phyloP scores from a whole-genome alignment of 176 grass and related monocot genomes.

The Rhynchospora tenuis region DNA sequence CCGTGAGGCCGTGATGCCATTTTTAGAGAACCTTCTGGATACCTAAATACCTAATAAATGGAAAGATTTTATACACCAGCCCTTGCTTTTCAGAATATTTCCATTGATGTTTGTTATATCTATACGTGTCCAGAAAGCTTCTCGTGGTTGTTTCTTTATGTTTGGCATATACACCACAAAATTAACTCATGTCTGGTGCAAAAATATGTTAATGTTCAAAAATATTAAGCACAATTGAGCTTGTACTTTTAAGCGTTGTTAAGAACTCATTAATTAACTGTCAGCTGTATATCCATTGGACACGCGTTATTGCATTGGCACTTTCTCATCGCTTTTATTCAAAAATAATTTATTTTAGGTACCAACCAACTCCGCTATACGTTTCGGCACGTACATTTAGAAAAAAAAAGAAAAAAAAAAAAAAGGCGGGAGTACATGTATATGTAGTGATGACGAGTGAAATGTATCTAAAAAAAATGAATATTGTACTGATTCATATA shows the following conservation, averaged over 20 bases:
- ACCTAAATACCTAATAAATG: background rate
- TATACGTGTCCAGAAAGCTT: background rate
- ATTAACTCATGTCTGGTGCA: background rate
- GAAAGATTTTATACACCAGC: background rate
- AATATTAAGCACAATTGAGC: background rate
- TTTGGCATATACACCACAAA: background rate
- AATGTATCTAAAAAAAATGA: background rate
- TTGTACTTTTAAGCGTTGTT: background rate
- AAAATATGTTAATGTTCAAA: background rate
- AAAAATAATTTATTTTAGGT: background rate
- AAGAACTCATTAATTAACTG: background rate
- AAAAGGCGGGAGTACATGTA: background rate
- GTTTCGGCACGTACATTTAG: background rate
- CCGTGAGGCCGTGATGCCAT: background rate
- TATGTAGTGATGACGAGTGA: background rate
- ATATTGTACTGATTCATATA: background rate
- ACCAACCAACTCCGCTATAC: background rate
- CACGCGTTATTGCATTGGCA: background rate
- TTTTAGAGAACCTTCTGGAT: background rate
- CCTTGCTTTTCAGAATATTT: background rate
- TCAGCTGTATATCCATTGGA: background rate
- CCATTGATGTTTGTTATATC: background rate
- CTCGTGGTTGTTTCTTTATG: background rate
- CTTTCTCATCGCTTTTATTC: background rate
- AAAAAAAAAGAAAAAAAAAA: background rate